Percentiles rank a stretch among this genome's conserved stretches.
Conservation (phyloP, 352 stramenopile species). For the Globisporangium middletonii region DNA sequence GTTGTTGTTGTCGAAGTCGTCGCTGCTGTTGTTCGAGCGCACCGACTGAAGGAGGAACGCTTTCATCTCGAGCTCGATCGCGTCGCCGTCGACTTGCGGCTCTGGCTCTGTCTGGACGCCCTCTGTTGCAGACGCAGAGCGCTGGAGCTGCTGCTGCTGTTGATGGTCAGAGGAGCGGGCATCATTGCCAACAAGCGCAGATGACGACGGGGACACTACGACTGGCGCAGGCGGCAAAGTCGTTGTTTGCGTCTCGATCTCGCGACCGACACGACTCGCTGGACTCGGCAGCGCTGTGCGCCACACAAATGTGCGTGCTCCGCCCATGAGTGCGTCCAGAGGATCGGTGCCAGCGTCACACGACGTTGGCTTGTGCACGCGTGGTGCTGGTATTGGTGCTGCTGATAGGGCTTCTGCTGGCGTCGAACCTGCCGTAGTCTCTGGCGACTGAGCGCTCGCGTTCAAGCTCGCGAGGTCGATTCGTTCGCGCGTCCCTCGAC, state of each 20-base stretch:
- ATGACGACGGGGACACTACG: slow-evolving; percentile 2
- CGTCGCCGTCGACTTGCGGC: slow-evolving; percentile 24
- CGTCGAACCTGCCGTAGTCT: neutral
- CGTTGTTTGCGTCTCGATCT: slow-evolving; percentile 47
- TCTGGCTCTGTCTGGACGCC: slow-evolving; percentile 4
- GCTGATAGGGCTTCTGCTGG: neutral
- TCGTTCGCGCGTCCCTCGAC: neutral
- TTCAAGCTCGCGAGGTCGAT: neutral
- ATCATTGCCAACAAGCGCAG: neutral
- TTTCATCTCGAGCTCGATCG: slow-evolving; percentile 58
- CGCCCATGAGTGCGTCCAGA: slow-evolving; percentile 40
- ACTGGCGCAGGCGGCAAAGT: slow-evolving; percentile 29
- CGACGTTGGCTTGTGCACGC: slow-evolving; percentile 12
- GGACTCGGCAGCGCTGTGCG: neutral
- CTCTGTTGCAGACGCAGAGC: neutral
- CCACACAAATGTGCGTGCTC: neutral
- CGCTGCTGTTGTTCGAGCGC: slow-evolving; percentile 1
- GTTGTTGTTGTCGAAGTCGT: slow-evolving; percentile 1
- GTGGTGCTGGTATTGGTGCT: neutral
- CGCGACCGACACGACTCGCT: slow-evolving; percentile 11
- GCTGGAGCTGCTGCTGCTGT: neutral
- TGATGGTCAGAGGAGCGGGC: neutral
- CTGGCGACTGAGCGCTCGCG: neutral
- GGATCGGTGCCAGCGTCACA: slow-evolving; percentile 45
- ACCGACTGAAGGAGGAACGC: slow-evolving; percentile 32